Evolutionary conservation across 345 rosid genomes (phyloP).

Genomic region (Eucalyptus curtisii): DNA sequence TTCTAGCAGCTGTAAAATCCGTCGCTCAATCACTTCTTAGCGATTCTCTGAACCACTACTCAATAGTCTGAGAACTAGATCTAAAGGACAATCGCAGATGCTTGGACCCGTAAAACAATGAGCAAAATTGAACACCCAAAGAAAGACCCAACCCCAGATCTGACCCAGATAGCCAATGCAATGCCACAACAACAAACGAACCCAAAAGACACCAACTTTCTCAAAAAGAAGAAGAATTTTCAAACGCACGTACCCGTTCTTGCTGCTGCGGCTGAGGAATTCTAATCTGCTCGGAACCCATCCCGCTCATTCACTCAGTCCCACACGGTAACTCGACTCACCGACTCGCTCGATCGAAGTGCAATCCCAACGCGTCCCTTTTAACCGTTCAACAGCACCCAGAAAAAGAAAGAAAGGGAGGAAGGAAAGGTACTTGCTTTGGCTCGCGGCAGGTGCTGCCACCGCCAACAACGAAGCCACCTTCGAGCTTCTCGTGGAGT

Average conservation of each 20-base stretch:
- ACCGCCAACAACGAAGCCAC: neutral
- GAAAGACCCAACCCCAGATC: neutral
- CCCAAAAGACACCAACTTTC: neutral
- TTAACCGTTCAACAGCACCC: neutral
- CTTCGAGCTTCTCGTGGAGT: neutral
- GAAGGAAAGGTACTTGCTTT: neutral
- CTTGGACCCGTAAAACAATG: neutral
- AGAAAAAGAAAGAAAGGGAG: neutral
- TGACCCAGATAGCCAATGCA: neutral
- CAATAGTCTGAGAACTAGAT: neutral
- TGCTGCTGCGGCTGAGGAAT: constrained; percentile 35
- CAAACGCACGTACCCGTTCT: constrained; percentile 25
- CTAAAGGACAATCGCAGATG: neutral
- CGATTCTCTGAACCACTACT: neutral
- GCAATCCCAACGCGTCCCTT: neutral
- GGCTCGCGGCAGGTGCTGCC: neutral
- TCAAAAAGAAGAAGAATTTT: neutral
- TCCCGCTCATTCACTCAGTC: neutral
- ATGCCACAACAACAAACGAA: neutral
- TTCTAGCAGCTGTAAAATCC: neutral
- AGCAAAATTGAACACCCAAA: neutral
- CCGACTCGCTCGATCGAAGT: neutral
- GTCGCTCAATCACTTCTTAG: neutral
- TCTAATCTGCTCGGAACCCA: constrained; percentile 56
- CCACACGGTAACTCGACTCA: neutral